Evolutionary conservation across 1,139 yeast species (phyloP).

Genomic region (Blastobotrys serpentis): DNA sequence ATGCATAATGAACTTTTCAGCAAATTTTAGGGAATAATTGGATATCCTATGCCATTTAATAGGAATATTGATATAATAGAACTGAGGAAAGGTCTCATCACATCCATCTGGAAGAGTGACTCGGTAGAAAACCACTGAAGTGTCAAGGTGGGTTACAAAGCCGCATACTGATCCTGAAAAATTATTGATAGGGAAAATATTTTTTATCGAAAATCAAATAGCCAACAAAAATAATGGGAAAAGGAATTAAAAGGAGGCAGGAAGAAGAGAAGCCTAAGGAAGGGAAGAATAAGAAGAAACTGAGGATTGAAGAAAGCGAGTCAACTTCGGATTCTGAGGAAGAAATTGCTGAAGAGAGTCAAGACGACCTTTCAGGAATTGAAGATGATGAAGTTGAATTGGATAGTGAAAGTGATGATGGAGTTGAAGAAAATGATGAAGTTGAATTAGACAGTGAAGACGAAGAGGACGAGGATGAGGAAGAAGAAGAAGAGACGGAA

Average conservation of each 20-base stretch:
- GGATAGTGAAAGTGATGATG: slow-evolving; percentile 23
- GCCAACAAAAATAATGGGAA: slow-evolving; percentile 6
- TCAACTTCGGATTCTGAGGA: slow-evolving; percentile 1
- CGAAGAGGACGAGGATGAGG: slow-evolving; percentile 29
- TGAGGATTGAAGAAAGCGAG: slow-evolving; percentile 3
- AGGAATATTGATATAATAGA: too few species aligned
- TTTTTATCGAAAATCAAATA: neutral
- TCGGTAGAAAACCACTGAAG: too few species aligned
- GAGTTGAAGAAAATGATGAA: slow-evolving; percentile 26
- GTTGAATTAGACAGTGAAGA: slow-evolving; percentile 23
- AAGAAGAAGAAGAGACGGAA: slow-evolving; percentile 26
- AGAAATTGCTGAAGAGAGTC: slow-evolving; percentile 12
- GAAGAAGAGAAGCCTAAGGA: slow-evolving; percentile 4
- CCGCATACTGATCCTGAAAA: neutral
- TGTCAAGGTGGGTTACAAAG: neutral
- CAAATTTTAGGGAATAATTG: too few species aligned
- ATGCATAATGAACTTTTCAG: too few species aligned
- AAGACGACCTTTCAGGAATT: slow-evolving; percentile 20
- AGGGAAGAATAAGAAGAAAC: slow-evolving; percentile 2
- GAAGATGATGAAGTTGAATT: slow-evolving; percentile 22
- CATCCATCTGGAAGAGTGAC: too few species aligned
- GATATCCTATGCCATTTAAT: too few species aligned
- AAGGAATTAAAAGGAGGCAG: slow-evolving; percentile 14
- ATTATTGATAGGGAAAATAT: neutral
- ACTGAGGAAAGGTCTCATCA: too few species aligned